Conservation (phyloP, 208 protist genomes). For the Trypanosomatidae sp. region DNA sequence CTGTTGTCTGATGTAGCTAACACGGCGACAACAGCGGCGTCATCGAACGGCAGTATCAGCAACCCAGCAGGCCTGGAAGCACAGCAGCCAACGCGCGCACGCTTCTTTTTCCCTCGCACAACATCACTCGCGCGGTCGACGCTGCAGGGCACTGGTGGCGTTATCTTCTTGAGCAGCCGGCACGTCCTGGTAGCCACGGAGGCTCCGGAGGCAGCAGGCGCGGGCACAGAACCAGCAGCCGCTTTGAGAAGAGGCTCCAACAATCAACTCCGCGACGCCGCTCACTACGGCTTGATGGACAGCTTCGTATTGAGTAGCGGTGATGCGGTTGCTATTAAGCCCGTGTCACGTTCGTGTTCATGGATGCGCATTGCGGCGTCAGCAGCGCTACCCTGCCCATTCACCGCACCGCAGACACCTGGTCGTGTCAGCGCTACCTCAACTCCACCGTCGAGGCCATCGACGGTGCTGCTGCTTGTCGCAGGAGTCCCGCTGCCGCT, state of each 20-base stretch:
- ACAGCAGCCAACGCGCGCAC: not conserved
- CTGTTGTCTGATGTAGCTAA: not conserved
- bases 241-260: not conserved
- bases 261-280: not conserved
- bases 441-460: not conserved
- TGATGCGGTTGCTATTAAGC: not conserved
- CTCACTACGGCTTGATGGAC: constrained; percentile 10
- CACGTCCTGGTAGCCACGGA: constrained; percentile 51
- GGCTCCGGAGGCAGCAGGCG: not conserved
- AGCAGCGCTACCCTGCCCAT: constrained; percentile 12
- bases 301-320: constrained; percentile 13
- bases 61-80: not conserved
- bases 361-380: constrained; percentile 14
- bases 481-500: not conserved
- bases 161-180: constrained; percentile 50
- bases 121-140: constrained; percentile 9
- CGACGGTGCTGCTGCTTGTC: constrained; percentile 7
- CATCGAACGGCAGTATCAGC: not conserved
- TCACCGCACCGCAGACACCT: not conserved
- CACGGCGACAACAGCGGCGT: not conserved
- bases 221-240: not conserved
- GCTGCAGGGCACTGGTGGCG: constrained; percentile 24
- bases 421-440: not conserved
- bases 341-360: not conserved
- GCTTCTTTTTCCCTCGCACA: constrained; percentile 17